Evolutionary conservation across 2,329 filamentous ascomycete species (phyloP), one percentile per base, ranked within the genome.

Genomic region (Curvularia hawaiiensis): DNA sequence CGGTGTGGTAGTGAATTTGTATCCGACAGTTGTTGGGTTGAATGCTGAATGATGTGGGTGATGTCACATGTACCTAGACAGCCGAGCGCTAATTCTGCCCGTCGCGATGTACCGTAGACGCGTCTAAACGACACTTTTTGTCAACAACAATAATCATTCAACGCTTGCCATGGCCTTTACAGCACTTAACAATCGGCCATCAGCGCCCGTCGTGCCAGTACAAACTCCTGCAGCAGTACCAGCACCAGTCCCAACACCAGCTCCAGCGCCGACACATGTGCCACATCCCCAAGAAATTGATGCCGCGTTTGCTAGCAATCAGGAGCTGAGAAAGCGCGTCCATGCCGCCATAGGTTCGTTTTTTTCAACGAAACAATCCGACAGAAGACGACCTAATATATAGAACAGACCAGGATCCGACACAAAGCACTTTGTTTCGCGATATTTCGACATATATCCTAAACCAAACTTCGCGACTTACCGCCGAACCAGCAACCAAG

Each of bases 371-470:
- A 0, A 8, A 20, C 8, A 8, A 40, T 12, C 7, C 11, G 1
- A 16, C 16, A 22, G 16, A 38, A 18, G 35, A 18, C 9, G 35
- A 35, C n/a, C 3, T 24, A 28, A 49, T 31, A 43, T 52, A 48
- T 8, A 56, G 6, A 39, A n/a, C 26, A 75, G 73, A 75, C 49
- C 65, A 76, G 35, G 62, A 72, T 47, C 72, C 74, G 2, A 62
- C 67, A 2, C 72, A 74, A 45, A 69, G 59, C 50, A 65, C 63
- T 6, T 69, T 77, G 16, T 76, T 77, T 52, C 69, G 69, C 63
- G 74, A 76, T 57, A 76, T 77, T 20, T 76, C 73, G 11, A 68
- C 66, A 6, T 75, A 69, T 24, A 75, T 77, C 10, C 61, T 76
- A 16, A 64, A 64, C 22, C 67, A 69, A 43, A 46, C 65, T 1